These are phyloP conservation scores for Primulina eburnea DNA, from an alignment of 257 asterid genomes.

Conservation along the genomic window DNA sequence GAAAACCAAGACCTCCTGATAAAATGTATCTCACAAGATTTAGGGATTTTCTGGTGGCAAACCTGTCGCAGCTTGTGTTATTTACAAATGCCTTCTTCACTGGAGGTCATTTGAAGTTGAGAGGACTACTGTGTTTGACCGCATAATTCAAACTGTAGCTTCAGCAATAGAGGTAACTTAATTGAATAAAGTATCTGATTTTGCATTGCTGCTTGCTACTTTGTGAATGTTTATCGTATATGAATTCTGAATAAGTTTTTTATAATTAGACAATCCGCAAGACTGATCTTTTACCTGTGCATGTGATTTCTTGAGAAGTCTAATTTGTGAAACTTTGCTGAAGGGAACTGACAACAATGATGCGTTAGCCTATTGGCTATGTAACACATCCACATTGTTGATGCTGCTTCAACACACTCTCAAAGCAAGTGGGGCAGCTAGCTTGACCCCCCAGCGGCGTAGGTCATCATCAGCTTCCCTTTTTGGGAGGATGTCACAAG, in stretches of 20 bases:
- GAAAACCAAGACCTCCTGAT: conserved; percentile 94
- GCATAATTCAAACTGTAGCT: conserved; percentile 80
- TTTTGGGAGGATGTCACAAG: conserved; percentile 98
- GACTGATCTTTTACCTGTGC: conserved; percentile 5
- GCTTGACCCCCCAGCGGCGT: conserved; percentile 89
- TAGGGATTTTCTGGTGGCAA: conserved; percentile 95
- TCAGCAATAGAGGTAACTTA: conserved; percentile 78
- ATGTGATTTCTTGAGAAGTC: conserved; percentile 11
- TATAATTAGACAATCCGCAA: neutral
- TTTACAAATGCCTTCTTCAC: conserved; percentile 94
- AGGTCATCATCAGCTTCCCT: conserved; percentile 96
- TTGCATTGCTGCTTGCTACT: neutral
- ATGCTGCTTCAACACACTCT: conserved; percentile 98
- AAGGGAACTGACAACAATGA: conserved; percentile 87
- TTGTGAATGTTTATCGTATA: neutral
- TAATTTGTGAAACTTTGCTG: conserved; percentile 27
- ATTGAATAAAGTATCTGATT: conserved; percentile 1
- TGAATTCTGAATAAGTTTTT: conserved; percentile 3
- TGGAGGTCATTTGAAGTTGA: conserved; percentile 99
- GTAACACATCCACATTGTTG: conserved; percentile 87
- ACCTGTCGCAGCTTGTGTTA: conserved; percentile 91
- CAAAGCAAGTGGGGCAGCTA: conserved; percentile 95
- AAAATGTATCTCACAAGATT: conserved; percentile 90
- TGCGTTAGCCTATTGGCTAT: conserved; percentile 86
- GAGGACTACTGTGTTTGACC: conserved; percentile 92